These are phyloP conservation scores for Rhizopogon salebrosus DNA, from an alignment of 768 basidiomycete genomes.

Conservation along the genomic window DNA sequence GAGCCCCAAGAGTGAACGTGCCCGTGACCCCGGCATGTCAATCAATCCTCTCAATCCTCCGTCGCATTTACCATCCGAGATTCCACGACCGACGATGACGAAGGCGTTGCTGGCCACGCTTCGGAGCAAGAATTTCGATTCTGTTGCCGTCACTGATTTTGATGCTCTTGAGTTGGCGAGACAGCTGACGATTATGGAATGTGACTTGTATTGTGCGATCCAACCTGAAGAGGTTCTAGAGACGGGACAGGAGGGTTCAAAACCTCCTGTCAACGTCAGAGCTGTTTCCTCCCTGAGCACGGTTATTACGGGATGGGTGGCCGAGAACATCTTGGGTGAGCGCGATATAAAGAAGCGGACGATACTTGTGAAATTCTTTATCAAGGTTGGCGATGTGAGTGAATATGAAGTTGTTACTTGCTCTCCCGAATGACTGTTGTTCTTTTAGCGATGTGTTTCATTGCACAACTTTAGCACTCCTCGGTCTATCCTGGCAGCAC, in stretches of 20 bases:
- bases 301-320: conserved; percentile 92
- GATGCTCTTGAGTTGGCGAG: conserved; percentile 89
- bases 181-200: conserved; percentile 93
- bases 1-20: conserved; percentile 57
- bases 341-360: conserved; percentile 83
- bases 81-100: conserved; percentile 84
- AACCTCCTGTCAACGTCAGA: conserved; percentile 65
- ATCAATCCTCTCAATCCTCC: conserved; percentile 70
- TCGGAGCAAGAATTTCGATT: conserved; percentile 56
- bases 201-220: conserved; percentile 79
- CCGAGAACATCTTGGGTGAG: conserved; percentile 90
- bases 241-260: conserved; percentile 66
- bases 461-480: conserved; percentile 91
- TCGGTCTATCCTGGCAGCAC: conserved; percentile 86
- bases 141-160: conserved; percentile 81
- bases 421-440: conserved; percentile 8
- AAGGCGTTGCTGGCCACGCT: conserved; percentile 68
- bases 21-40: conserved; percentile 72
- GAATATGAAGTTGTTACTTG: conserved; percentile 3
- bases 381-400: conserved; percentile 88
- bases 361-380: conserved; percentile 79
- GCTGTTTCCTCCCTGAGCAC: conserved; percentile 87
- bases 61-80: conserved; percentile 47
- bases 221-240: conserved; percentile 86
- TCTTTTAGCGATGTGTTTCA: conserved; percentile 70